These are phyloP conservation scores for Gillenia trifoliata DNA, from an alignment of 306 rosid genomes.

Conservation along the genomic window DNA sequence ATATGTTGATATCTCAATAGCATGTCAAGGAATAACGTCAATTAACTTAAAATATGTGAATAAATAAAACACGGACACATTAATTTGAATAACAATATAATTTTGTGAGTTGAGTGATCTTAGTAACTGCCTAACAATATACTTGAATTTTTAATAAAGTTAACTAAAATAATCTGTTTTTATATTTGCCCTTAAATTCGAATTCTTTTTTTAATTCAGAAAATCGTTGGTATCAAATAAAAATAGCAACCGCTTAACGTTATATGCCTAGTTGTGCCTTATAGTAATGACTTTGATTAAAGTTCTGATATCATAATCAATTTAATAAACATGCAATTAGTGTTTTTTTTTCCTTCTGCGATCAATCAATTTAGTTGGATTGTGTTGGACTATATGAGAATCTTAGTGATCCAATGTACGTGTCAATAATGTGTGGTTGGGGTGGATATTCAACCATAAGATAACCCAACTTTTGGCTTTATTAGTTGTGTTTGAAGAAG, in stretches of 20 bases:
- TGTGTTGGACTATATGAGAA: background rate
- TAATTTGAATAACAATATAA: too few relatives aligned
- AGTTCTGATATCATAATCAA: background rate
- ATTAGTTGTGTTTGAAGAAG: background rate
- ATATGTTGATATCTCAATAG: too few relatives aligned
- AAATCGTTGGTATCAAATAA: too few relatives aligned
- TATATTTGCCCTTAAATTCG: background rate
- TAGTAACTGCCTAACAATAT: too few relatives aligned
- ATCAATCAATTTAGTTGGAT: background rate
- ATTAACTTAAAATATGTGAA: too few relatives aligned
- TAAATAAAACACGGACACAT: too few relatives aligned
- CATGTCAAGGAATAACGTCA: too few relatives aligned
- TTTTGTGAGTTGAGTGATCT: too few relatives aligned
- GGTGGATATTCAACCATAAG: conserved; percentile 5
- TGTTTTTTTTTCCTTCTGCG: background rate
- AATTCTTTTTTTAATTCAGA: too few relatives aligned
- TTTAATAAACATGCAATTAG: background rate
- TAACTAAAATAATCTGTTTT: too few relatives aligned
- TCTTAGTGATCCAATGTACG: conserved; percentile 20
- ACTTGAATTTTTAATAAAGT: too few relatives aligned
- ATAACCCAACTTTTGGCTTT: background rate
- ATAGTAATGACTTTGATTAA: background rate
- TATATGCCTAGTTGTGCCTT: background rate
- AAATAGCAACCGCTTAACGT: background rate
- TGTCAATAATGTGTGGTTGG: conserved; percentile 17